Evolutionary conservation across 768 basidiomycete genomes (phyloP).

Genomic region (Piloderma croceum): DNA sequence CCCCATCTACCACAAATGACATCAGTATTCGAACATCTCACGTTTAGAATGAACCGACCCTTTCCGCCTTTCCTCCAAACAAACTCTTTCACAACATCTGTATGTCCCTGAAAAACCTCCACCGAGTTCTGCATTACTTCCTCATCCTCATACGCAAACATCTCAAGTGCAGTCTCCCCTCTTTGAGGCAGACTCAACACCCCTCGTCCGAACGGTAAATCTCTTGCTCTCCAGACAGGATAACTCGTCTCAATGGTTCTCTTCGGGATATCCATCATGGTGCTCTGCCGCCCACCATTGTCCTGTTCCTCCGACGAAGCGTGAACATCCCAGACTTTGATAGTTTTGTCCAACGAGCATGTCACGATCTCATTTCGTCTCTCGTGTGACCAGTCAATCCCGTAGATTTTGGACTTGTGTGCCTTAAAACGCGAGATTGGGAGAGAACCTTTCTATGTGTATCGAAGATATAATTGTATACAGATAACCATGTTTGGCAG

Average conservation of each 20-base stretch:
- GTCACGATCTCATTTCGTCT: conserved; percentile 78
- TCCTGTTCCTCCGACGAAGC: conserved; percentile 11
- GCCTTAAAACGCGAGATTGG: conserved; percentile 71
- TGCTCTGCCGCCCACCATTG: conserved; percentile 9
- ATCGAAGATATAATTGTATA: conserved; percentile 4
- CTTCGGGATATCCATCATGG: conserved; percentile 33
- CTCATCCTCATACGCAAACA: conserved; percentile 53
- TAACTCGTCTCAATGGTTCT: conserved; percentile 66
- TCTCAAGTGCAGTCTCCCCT: conserved; percentile 76
- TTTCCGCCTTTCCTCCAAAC: conserved; percentile 79
- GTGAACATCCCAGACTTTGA: conserved; percentile 79
- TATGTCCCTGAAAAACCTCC: conserved; percentile 80
- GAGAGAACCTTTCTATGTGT: conserved; percentile 75
- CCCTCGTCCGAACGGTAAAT: conserved; percentile 88
- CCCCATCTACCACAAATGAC: conserved; percentile 33
- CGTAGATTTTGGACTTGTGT: conserved; percentile 91
- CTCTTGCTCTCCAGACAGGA: conserved; percentile 91
- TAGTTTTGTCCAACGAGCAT: conserved; percentile 90
- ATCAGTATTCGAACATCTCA: not conserved
- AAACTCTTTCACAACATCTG: conserved; percentile 95
- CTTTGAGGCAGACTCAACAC: conserved; percentile 85
- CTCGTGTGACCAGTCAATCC: conserved; percentile 91
- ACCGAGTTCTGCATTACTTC: conserved; percentile 34
- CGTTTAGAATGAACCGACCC: conserved; percentile 32
- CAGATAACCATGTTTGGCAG: not conserved